Conservation (phyloP, 208 protist species). For the Acanthamoeba lenticulata region DNA sequence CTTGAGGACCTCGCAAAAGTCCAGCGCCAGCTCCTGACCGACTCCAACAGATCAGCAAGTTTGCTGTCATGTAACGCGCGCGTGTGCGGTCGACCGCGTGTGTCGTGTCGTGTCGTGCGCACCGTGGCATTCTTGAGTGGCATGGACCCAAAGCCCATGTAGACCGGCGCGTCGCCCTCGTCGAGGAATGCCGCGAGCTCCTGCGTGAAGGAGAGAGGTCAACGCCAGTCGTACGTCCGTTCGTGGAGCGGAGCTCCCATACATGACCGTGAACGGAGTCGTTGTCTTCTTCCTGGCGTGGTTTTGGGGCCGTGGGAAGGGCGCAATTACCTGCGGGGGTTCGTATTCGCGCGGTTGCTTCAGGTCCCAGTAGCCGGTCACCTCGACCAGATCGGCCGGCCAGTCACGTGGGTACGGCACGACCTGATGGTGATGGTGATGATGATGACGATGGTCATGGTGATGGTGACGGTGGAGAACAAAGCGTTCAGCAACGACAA, state of each 20-base stretch:
- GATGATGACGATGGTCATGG: neutral
- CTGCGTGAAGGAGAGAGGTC: neutral
- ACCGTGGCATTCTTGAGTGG: conserved; percentile 66
- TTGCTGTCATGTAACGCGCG: neutral
- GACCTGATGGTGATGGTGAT: neutral
- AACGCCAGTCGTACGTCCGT: too few species aligned
- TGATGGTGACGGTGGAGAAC: neutral
- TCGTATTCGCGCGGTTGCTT: neutral
- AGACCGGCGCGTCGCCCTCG: conserved; percentile 67
- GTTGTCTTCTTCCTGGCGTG: too few species aligned
- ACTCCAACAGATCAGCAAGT: neutral
- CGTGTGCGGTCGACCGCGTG: neutral
- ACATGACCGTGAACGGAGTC: neutral
- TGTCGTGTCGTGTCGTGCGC: neutral
- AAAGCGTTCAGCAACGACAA: too few species aligned
- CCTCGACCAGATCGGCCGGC: conserved; percentile 61
- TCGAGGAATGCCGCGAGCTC: conserved; percentile 25
- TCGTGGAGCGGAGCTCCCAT: neutral
- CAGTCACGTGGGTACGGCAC: conserved; percentile 77
- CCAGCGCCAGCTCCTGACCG: conserved; percentile 18
- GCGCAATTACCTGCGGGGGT: neutral
- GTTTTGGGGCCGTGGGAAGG: too few species aligned
- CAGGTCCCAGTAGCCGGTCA: conserved; percentile 77
- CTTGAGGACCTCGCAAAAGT: conserved; percentile 60
- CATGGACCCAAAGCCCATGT: conserved; percentile 81